Evolutionary conservation across 2,329 filamentous ascomycete genomes (phyloP).

Genomic region (Pseudogymnoascus sp.): DNA sequence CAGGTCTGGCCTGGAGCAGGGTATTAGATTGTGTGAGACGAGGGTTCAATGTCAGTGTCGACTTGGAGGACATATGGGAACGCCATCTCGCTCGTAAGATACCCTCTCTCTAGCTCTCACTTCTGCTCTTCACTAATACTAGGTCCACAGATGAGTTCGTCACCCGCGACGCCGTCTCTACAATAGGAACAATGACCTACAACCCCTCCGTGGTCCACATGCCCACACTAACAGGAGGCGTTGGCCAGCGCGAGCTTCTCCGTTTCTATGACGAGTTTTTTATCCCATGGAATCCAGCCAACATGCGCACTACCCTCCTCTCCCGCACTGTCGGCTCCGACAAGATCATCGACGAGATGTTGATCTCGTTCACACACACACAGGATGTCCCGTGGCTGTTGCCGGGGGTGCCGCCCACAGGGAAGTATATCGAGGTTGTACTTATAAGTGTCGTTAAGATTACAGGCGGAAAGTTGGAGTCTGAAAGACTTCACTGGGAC

Average conservation of each 20-base stretch:
- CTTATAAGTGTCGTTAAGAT: conserved; percentile 52
- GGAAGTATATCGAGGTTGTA: conserved; percentile 45
- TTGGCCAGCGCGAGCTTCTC: conserved; percentile 48
- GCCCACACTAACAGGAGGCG: conserved; percentile 55
- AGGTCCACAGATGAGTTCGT: conserved; percentile 41
- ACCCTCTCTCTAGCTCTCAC: background rate
- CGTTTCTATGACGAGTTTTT: conserved; percentile 60
- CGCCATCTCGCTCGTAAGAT: conserved; percentile 52
- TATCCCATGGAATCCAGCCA: conserved; percentile 51
- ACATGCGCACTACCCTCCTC: conserved; percentile 51
- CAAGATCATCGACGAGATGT: conserved; percentile 55
- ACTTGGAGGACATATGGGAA: conserved; percentile 57
- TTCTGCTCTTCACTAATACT: background rate
- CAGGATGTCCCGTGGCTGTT: conserved; percentile 52
- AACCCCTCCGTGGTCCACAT: conserved; percentile 62
- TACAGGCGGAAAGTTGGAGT: conserved; percentile 53
- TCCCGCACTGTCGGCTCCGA: conserved; percentile 57
- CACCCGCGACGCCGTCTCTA: conserved; percentile 47
- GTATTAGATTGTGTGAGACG: conserved; percentile 50
- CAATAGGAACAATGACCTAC: conserved; percentile 54
- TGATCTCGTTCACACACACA: conserved; percentile 49
- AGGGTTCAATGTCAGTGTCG: conserved; percentile 54
- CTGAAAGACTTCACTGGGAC: conserved; percentile 63
- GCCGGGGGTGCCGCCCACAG: conserved; percentile 49
- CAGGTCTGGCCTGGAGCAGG: conserved; percentile 61